These are phyloP conservation scores for Sporisorium exsertum DNA, from an alignment of 1,284 basidiomycete species.

Conservation along the genomic window DNA sequence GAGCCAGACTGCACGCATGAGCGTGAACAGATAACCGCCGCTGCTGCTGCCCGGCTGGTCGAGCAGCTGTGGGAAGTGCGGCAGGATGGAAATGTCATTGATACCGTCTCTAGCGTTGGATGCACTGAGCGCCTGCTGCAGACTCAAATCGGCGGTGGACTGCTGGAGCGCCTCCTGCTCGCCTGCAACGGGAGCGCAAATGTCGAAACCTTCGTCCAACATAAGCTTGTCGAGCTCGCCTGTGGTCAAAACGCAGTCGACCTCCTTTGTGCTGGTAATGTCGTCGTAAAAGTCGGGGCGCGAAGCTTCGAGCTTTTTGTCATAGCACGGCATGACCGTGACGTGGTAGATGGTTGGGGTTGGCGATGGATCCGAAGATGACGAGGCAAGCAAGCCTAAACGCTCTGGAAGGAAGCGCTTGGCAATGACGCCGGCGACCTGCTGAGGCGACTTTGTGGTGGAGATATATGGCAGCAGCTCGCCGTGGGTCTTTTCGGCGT, in stretches of 20 bases:
- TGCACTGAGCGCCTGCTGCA: conserved; percentile 24
- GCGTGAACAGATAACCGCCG: conserved; percentile 87
- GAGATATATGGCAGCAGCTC: conserved; percentile 93
- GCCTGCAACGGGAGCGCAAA: conserved; percentile 74
- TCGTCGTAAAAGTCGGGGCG: conserved; percentile 71
- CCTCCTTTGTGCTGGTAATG: conserved; percentile 76
- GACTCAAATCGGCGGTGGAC: conserved; percentile 17
- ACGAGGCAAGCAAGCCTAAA: conserved; percentile 10
- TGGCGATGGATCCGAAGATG: background rate
- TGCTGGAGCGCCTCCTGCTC: conserved; percentile 25
- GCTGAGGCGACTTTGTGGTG: conserved; percentile 89
- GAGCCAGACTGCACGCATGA: conserved; percentile 58
- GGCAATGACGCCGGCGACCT: conserved; percentile 90
- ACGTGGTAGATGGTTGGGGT: conserved; percentile 79
- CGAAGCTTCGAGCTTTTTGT: conserved; percentile 98
- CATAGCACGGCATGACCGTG: conserved; percentile 98
- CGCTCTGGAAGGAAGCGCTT: conserved; percentile 80
- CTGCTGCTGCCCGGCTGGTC: conserved; percentile 86
- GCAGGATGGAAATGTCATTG: conserved; percentile 12
- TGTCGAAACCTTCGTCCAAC: conserved; percentile 82
- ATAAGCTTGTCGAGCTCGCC: conserved; percentile 92
- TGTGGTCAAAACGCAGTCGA: conserved; percentile 97
- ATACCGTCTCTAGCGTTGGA: background rate
- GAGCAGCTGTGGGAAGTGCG: conserved; percentile 78
- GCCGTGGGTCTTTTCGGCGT: conserved; percentile 93